Percentiles rank a stretch among this genome's conserved stretches.
Conservation (phyloP, 2,329 filamentous ascomycete genomes). For the Aspergillus sp. region DNA sequence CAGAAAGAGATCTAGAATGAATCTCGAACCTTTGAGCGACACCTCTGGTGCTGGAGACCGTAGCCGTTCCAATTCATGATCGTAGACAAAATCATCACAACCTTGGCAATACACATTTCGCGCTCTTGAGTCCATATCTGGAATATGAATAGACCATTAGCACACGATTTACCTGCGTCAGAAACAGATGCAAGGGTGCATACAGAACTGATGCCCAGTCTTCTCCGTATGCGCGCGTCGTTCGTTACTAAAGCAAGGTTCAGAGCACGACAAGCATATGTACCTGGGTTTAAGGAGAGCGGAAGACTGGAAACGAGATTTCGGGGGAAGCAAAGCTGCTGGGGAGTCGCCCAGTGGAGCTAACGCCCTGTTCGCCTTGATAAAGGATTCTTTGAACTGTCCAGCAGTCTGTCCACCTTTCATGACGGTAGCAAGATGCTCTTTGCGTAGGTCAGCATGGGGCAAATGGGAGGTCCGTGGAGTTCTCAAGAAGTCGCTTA, state of each 20-base stretch:
- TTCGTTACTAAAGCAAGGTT: conserved; percentile 23
- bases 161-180: too few species aligned
- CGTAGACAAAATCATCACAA: conserved; percentile 38
- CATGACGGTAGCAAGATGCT: conserved; percentile 32
- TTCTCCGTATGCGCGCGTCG: conserved; percentile 31
- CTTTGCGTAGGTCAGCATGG: conserved; percentile 20
- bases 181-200: conserved; percentile 6
- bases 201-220: conserved; percentile 38
- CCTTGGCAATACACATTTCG: conserved; percentile 34
- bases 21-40: conserved; percentile 13
- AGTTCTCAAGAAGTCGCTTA: conserved; percentile 17
- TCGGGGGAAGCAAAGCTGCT: conserved; percentile 12
- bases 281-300: conserved; percentile 33
- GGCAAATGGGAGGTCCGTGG: conserved; percentile 1
- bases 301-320: conserved; percentile 15
- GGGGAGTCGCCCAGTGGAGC: conserved; percentile 21
- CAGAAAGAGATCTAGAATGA: neutral
- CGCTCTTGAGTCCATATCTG: conserved; percentile 37
- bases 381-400: conserved; percentile 29
- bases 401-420: conserved; percentile 26
- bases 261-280: conserved; percentile 32
- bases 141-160: conserved; percentile 2
- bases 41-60: conserved; percentile 18
- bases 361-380: conserved; percentile 25
- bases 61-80: conserved; percentile 32